These are phyloP conservation scores for Fusarium sp. DNA, from an alignment of 2,329 filamentous ascomycete genomes.

Conservation along the genomic window DNA sequence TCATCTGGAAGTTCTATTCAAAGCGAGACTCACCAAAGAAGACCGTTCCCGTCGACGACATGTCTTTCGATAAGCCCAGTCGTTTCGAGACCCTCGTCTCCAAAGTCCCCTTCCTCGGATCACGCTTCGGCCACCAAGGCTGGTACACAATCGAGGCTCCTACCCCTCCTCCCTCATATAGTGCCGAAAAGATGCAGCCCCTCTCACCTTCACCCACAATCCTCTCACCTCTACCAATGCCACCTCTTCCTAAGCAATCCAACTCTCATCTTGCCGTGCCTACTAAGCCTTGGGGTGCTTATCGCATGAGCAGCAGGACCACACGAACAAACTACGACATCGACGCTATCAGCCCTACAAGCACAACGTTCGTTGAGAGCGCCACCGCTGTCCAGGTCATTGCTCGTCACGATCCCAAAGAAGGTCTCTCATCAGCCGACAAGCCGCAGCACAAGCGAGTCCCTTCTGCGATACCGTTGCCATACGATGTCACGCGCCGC, in stretches of 20 bases:
- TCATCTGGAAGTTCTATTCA: slow-evolving; percentile 43
- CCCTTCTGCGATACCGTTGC: slow-evolving; percentile 36
- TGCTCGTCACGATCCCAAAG: slow-evolving; percentile 36
- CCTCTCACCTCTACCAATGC: slow-evolving; percentile 15
- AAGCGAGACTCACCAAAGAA: slow-evolving; percentile 23
- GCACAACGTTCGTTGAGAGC: slow-evolving; percentile 44
- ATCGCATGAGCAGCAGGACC: slow-evolving; percentile 32
- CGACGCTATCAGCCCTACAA: slow-evolving; percentile 42
- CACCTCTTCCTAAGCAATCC: slow-evolving; percentile 38
- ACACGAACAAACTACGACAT: slow-evolving; percentile 27
- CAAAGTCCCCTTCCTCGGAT: slow-evolving; percentile 56
- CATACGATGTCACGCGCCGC: slow-evolving; percentile 33
- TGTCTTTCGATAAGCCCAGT: slow-evolving; percentile 41
- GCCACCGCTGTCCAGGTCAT: slow-evolving; percentile 43
- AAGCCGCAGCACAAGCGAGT: slow-evolving; percentile 31
- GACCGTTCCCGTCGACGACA: slow-evolving; percentile 31
- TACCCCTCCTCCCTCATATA: slow-evolving; percentile 27
- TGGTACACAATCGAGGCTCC: slow-evolving; percentile 54
- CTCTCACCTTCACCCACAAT: slow-evolving; percentile 24
- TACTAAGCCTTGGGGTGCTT: slow-evolving; percentile 36
- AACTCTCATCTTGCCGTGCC: slow-evolving; percentile 46
- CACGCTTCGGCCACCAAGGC: slow-evolving; percentile 50
- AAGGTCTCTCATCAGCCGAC: slow-evolving; percentile 23
- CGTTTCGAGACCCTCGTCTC: slow-evolving; percentile 46
- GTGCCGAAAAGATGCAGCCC: slow-evolving; percentile 42